Conservation (phyloP, 1,284 basidiomycete species). For the Boletus semigastroideus region DNA sequence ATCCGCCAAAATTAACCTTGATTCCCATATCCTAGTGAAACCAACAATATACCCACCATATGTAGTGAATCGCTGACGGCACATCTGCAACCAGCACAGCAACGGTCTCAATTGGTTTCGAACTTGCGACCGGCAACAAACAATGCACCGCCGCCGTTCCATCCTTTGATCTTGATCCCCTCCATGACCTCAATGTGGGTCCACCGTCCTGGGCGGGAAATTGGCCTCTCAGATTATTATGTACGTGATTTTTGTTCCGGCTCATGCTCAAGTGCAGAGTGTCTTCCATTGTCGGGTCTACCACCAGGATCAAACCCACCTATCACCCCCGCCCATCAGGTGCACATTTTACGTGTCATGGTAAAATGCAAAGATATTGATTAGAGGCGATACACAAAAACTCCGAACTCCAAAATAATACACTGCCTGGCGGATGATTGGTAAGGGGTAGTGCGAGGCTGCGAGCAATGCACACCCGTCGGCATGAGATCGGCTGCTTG, state of each 20-base stretch:
- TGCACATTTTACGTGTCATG: conserved; percentile 22
- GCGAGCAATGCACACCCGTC: background rate
- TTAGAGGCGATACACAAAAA: conserved; percentile 7
- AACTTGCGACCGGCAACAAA: conserved; percentile 4
- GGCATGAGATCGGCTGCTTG: background rate
- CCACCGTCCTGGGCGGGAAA: background rate
- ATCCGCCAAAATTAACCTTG: conserved; percentile 21
- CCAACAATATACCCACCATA: conserved; percentile 7
- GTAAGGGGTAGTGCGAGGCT: background rate
- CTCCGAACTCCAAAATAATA: conserved; percentile 3
- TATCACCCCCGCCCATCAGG: conserved; percentile 3
- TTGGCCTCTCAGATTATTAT: conserved; percentile 1
- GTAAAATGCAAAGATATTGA: conserved; percentile 2
- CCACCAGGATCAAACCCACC: conserved; percentile 2
- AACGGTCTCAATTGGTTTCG: conserved; percentile 9
- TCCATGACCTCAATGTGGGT: background rate
- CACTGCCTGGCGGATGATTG: background rate
- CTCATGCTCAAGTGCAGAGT: background rate
- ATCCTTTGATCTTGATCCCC: background rate
- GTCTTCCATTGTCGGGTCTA: background rate
- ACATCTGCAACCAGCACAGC: conserved; percentile 10
- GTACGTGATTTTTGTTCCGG: conserved; percentile 5
- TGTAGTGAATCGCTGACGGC: conserved; percentile 20
- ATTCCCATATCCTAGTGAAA: conserved; percentile 22
- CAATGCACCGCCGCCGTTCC: conserved; percentile 2